Evolutionary conservation across 139 green algal genomes (phyloP).

Genomic region (Trebouxia sp.): DNA sequence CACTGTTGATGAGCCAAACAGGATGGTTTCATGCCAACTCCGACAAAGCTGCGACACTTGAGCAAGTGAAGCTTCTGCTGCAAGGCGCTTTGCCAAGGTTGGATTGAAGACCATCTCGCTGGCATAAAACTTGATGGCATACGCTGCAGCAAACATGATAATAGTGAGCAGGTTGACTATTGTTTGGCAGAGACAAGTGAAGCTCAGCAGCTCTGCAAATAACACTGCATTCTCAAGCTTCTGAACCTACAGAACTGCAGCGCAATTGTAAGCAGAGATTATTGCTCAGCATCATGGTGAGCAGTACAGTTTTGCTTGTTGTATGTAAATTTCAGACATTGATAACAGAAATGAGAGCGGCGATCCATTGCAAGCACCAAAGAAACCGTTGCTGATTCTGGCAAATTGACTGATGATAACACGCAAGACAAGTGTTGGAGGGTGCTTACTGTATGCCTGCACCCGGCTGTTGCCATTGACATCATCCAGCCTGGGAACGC

Average conservation of each 20-base stretch:
- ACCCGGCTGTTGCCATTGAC: slow-evolving; percentile 22
- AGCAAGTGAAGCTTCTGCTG: too few relatives aligned
- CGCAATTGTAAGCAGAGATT: too few relatives aligned
- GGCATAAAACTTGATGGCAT: not conserved
- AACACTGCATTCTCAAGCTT: too few relatives aligned
- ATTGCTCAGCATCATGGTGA: too few relatives aligned
- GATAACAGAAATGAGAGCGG: not conserved
- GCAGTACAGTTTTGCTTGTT: too few relatives aligned
- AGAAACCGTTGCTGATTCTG: not conserved
- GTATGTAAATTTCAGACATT: too few relatives aligned
- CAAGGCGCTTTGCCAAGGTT: too few relatives aligned
- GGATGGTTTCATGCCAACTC: not conserved
- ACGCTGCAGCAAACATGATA: slow-evolving; percentile 1
- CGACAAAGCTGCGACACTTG: not conserved
- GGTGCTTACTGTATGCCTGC: slow-evolving; percentile 6
- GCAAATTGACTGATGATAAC: not conserved
- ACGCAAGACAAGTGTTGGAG: not conserved
- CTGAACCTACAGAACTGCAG: too few relatives aligned
- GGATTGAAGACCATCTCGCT: slow-evolving; percentile 3
- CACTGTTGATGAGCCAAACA: not conserved
- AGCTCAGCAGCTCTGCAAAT: too few relatives aligned
- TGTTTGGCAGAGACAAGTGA: too few relatives aligned
- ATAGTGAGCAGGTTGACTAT: too few relatives aligned
- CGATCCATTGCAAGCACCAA: not conserved
- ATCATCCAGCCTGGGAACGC: not conserved